Percentiles rank a stretch among this genome's conserved stretches.
phyloP scores from a whole-genome alignment of 176 grass and related monocot species.

The Rhynchospora tenuis region DNA sequence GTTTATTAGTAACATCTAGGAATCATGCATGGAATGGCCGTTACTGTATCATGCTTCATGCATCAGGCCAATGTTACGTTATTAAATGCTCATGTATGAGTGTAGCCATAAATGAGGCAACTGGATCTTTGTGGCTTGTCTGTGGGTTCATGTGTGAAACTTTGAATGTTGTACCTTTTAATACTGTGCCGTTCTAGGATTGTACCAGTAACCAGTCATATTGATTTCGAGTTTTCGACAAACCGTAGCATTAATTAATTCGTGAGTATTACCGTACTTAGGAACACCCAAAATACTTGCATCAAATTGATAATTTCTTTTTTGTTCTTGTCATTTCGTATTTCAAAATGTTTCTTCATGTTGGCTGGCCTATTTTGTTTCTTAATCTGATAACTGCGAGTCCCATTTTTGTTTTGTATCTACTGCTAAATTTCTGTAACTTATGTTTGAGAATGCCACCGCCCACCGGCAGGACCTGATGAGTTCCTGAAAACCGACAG shows the following conservation, averaged over 20 bases:
- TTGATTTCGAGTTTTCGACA: background rate
- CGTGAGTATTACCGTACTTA: background rate
- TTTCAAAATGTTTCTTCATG: too few species aligned
- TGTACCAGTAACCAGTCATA: background rate
- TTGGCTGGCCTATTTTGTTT: too few species aligned
- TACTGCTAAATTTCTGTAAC: too few species aligned
- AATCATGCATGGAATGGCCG: background rate
- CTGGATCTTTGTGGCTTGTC: background rate
- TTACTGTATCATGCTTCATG: conserved; percentile 2
- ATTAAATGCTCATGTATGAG: background rate
- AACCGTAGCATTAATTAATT: background rate
- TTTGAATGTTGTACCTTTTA: background rate
- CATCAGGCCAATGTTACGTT: background rate
- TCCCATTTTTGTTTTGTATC: too few species aligned
- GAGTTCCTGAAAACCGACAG: too few species aligned
- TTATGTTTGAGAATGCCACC: too few species aligned
- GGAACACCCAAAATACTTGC: background rate
- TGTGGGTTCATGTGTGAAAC: background rate
- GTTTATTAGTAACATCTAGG: conserved; percentile 30
- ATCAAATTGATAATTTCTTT: too few species aligned
- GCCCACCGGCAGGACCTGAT: too few species aligned
- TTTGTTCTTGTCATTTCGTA: too few species aligned
- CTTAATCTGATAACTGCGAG: too few species aligned
- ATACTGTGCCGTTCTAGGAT: background rate
- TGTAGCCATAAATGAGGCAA: background rate